phyloP scores from a whole-genome alignment of 148 eudicot genomes.

The Bassia scoparia region DNA sequence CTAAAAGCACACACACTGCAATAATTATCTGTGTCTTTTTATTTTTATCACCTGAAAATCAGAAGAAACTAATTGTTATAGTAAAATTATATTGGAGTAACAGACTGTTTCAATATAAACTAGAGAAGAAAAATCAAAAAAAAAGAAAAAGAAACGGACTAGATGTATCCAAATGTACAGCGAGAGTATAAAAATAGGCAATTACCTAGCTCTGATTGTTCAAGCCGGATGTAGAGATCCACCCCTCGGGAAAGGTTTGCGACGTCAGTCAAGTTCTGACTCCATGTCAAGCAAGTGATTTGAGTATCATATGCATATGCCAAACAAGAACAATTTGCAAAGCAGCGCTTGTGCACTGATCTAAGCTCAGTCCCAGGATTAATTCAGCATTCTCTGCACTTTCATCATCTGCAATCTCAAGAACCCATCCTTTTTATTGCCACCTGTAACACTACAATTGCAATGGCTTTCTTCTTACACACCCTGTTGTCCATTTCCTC shows the following conservation, averaged over 20 bases:
- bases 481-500: constrained; percentile 37
- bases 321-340: constrained; percentile 44
- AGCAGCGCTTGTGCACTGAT: constrained; percentile 43
- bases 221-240: constrained; percentile 44
- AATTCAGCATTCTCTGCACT: constrained; percentile 38
- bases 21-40: too few relatives aligned
- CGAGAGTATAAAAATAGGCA: too few relatives aligned
- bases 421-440: constrained; percentile 37
- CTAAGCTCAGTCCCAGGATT: constrained; percentile 24
- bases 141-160: too few relatives aligned
- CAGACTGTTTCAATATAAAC: too few relatives aligned
- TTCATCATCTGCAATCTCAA: constrained; percentile 32
- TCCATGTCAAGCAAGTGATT: constrained; percentile 58
- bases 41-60: too few relatives aligned
- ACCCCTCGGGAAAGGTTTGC: constrained; percentile 33
- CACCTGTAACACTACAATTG: constrained; percentile 35
- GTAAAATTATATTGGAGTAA: too few relatives aligned
- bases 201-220: constrained; percentile 48
- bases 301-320: constrained; percentile 36
- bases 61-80: too few relatives aligned
- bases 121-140: too few relatives aligned
- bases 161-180: too few relatives aligned
- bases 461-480: constrained; percentile 27
- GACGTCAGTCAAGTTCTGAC: constrained; percentile 41
- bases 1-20: too few relatives aligned